A percentile compares a stretch with the other conserved stretches of the same genome.
phyloP scores from a whole-genome alignment of 768 basidiomycete genomes.

The Mrakia blollopis region DNA sequence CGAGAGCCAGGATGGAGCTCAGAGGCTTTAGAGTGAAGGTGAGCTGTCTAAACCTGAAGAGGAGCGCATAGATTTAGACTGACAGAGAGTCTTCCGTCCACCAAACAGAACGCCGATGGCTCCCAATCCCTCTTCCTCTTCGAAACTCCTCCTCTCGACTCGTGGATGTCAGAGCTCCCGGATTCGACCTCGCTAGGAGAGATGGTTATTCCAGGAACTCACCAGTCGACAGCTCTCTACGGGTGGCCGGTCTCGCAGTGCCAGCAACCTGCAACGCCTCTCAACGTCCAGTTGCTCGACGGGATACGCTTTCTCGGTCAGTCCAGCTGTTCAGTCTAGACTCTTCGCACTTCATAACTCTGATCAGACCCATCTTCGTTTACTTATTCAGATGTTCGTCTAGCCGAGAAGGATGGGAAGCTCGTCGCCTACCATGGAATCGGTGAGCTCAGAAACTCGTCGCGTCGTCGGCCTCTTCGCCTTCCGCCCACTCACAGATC shows the following conservation, averaged over 20 bases:
- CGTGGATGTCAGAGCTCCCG: slow-evolving; percentile 54
- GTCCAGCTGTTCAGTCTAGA: background rate
- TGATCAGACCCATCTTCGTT: background rate
- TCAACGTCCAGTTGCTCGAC: slow-evolving; percentile 62
- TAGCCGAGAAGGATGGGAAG: slow-evolving; percentile 24
- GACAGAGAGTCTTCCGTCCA: background rate
- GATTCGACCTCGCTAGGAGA: slow-evolving; percentile 65
- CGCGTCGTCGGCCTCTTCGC: slow-evolving; percentile 48
- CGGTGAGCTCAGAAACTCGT: slow-evolving; percentile 41
- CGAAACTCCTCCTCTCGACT: background rate
- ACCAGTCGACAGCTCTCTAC: slow-evolving; percentile 34
- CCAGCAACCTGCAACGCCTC: slow-evolving; percentile 60
- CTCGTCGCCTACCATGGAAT: slow-evolving; percentile 65
- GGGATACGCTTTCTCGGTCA: slow-evolving; percentile 52
- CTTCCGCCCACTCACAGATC: slow-evolving; percentile 45
- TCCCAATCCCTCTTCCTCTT: slow-evolving; percentile 11
- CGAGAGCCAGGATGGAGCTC: background rate
- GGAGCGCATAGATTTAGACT: background rate
- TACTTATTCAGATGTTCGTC: slow-evolving; percentile 17
- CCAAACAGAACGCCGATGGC: background rate
- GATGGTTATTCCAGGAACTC: slow-evolving; percentile 69
- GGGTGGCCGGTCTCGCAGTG: slow-evolving; percentile 63
- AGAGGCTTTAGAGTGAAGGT: slow-evolving; percentile 19
- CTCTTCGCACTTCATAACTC: background rate
- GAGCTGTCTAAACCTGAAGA: background rate